phyloP scores from a whole-genome alignment of 306 rosid genomes.

The Sechiopsis laciniata region DNA sequence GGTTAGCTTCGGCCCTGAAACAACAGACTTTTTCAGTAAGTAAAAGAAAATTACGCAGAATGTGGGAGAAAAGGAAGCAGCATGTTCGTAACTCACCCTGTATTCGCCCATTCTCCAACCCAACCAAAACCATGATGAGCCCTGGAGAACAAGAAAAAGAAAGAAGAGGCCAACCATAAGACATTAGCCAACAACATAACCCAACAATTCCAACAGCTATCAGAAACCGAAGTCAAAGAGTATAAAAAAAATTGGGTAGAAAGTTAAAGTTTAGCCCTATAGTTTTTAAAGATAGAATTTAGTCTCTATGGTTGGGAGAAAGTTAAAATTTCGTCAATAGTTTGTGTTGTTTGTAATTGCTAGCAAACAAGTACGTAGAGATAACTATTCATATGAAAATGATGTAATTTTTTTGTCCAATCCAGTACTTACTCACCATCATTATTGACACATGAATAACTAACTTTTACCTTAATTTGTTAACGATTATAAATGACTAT shows the following conservation, averaged over 20 bases:
- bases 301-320: too few species aligned
- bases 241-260: neutral
- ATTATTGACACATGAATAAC: too few species aligned
- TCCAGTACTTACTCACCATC: too few species aligned
- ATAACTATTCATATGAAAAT: too few species aligned
- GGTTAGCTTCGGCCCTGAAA: conserved; percentile 65
- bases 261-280: too few species aligned
- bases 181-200: neutral
- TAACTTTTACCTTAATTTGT: too few species aligned
- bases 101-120: conserved; percentile 99
- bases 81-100: conserved; percentile 58
- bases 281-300: too few species aligned
- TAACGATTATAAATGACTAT: too few species aligned
- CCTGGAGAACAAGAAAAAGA: conserved; percentile 27
- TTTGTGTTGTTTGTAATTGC: too few species aligned
- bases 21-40: conserved; percentile 21
- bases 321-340: too few species aligned
- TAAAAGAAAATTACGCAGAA: conserved; percentile 8
- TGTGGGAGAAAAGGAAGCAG: conserved; percentile 5
- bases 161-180: neutral
- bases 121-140: conserved; percentile 99
- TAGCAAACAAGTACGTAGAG: too few species aligned
- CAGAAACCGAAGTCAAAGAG: neutral
- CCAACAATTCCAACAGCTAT: neutral
- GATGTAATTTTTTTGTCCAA: too few species aligned